A percentile compares a stretch with the other conserved stretches of the same genome.
These are phyloP conservation scores for Inga oerstediana DNA, from an alignment of 306 rosid genomes.

Conservation along the genomic window DNA sequence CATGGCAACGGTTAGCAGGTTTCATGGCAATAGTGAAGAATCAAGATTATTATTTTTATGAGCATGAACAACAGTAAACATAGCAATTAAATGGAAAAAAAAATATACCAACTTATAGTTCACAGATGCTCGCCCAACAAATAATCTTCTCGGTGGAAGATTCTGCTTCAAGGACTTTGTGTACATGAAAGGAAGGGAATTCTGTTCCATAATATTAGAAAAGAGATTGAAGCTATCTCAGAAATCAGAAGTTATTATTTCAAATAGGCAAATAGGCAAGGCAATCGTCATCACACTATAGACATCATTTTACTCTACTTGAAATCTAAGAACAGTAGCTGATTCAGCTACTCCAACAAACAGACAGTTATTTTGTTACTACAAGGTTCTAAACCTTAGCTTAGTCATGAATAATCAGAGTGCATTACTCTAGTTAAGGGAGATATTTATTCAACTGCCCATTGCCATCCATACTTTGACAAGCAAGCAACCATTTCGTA, in stretches of 20 bases:
- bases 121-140: not conserved
- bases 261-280: not conserved
- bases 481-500: not conserved
- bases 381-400: not conserved
- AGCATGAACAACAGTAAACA: conserved; percentile 16
- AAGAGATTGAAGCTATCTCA: not conserved
- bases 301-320: not conserved
- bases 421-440: not conserved
- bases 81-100: conserved; percentile 2
- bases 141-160: not conserved
- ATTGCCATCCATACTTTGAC: not conserved
- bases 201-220: not conserved
- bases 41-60: not conserved
- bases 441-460: not conserved
- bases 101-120: not conserved
- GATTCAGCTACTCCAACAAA: not conserved
- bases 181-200: not conserved
- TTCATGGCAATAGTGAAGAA: not conserved
- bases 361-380: not conserved
- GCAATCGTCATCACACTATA: not conserved
- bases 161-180: conserved; percentile 3
- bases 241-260: not conserved
- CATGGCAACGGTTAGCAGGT: not conserved
- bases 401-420: not conserved
- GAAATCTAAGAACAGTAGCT: not conserved